A percentile compares a stretch with the other conserved stretches of the same genome.
These are phyloP conservation scores for Penicillium crystallinum DNA, from an alignment of 495 filamentous ascomycete genomes.

Conservation along the genomic window DNA sequence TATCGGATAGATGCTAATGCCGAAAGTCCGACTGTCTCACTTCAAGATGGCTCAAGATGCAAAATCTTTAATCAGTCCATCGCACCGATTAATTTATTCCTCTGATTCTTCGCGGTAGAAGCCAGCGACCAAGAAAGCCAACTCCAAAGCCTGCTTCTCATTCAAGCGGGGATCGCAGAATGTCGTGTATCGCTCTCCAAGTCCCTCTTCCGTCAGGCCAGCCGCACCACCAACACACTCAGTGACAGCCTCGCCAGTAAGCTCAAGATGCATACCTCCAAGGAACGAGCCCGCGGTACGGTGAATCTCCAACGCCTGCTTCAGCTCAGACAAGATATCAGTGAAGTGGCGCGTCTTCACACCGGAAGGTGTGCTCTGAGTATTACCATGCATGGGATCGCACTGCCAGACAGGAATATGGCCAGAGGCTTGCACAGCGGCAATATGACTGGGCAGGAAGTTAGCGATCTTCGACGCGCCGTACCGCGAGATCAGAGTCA, in stretches of 20 bases:
- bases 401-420: slow-evolving; percentile 93
- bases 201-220: slow-evolving; percentile 78
- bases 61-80: neutral
- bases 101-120: slow-evolving; percentile 56
- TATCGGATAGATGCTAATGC: neutral
- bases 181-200: slow-evolving; percentile 82
- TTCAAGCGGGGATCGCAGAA: slow-evolving; percentile 95
- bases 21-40: neutral
- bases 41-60: neutral
- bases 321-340: slow-evolving; percentile 79
- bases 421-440: slow-evolving; percentile 68
- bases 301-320: slow-evolving; percentile 75
- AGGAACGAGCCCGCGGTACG: slow-evolving; percentile 75
- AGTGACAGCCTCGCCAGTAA: slow-evolving; percentile 93
- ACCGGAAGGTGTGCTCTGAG: slow-evolving; percentile 54
- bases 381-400: slow-evolving; percentile 94
- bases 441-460: slow-evolving; percentile 76
- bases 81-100: neutral
- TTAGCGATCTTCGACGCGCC: slow-evolving; percentile 66
- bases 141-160: slow-evolving; percentile 93
- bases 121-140: slow-evolving; percentile 89
- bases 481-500: slow-evolving; percentile 94
- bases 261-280: slow-evolving; percentile 89
- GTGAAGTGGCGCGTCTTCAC: slow-evolving; percentile 88
- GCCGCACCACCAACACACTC: slow-evolving; percentile 92